These are phyloP conservation scores for Neonectria sp. DNA, from an alignment of 2,329 filamentous ascomycete genomes.

Conservation along the genomic window DNA sequence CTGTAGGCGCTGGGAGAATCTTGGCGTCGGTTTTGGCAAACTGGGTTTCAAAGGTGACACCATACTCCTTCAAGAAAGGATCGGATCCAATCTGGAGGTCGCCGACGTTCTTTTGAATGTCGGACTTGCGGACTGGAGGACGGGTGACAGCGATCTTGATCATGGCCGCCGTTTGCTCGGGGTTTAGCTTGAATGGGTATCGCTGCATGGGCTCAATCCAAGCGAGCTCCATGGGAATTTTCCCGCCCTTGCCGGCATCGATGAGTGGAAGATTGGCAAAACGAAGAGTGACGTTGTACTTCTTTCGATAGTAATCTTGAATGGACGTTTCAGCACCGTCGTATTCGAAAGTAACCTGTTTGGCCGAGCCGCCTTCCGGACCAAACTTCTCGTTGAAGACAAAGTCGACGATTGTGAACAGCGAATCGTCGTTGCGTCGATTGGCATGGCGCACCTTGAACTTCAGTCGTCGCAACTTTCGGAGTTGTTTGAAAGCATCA, in stretches of 20 bases:
- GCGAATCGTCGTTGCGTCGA: constrained; percentile 61
- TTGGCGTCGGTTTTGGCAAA: constrained; percentile 80
- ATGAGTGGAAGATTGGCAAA: constrained; percentile 69
- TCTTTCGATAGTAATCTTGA: constrained; percentile 69
- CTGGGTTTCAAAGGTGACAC: constrained; percentile 75
- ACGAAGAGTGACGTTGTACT: constrained; percentile 67
- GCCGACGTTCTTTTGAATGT: constrained; percentile 70
- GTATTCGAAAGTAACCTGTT: constrained; percentile 69
- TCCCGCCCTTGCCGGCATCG: constrained; percentile 67
- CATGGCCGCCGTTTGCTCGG: constrained; percentile 83
- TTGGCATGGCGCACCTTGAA: constrained; percentile 69
- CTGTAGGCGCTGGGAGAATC: constrained; percentile 78
- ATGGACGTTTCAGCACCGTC: constrained; percentile 64
- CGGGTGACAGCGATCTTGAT: constrained; percentile 93
- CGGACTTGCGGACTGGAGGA: constrained; percentile 75
- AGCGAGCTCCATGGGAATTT: constrained; percentile 75
- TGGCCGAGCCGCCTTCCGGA: constrained; percentile 62
- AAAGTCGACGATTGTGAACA: constrained; percentile 68
- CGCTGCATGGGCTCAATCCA: constrained; percentile 68
- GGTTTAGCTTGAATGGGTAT: constrained; percentile 74
- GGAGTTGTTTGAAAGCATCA: constrained; percentile 68
- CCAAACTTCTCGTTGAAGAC: constrained; percentile 62
- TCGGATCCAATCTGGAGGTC: constrained; percentile 81
- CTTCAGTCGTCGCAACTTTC: constrained; percentile 67
- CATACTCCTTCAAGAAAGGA: constrained; percentile 79